These are phyloP conservation scores for Ramularia endophylla DNA, from an alignment of 2,329 filamentous ascomycete genomes.

Conservation along the genomic window DNA sequence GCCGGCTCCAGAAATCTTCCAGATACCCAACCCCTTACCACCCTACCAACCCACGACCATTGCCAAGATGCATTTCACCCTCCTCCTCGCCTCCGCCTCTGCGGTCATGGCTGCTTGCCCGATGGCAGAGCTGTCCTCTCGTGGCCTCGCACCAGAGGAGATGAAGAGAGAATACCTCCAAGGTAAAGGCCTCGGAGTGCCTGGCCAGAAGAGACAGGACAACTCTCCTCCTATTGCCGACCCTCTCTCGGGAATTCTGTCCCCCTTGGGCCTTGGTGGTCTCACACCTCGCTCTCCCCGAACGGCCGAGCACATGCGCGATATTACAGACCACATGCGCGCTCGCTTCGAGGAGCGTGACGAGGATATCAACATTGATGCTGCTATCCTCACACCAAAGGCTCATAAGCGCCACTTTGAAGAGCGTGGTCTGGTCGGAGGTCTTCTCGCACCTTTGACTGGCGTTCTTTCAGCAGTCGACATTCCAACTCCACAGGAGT, in stretches of 20 bases:
- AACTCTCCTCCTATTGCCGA: slow-evolving; percentile 12
- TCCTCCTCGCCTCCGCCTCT: too few relatives aligned
- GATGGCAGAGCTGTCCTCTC: too few relatives aligned
- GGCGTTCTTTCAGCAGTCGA: too few relatives aligned
- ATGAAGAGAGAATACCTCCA: too few relatives aligned
- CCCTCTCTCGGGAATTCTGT: slow-evolving; percentile 13
- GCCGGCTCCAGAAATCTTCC: too few relatives aligned
- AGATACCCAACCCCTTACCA: too few relatives aligned
- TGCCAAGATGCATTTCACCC: too few relatives aligned
- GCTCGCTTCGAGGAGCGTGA: slow-evolving; percentile 15
- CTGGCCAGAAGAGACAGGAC: slow-evolving; percentile 11
- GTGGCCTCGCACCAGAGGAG: too few relatives aligned
- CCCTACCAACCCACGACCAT: too few relatives aligned
- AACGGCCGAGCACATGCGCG: slow-evolving; percentile 6
- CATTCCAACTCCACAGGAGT: slow-evolving; percentile 21
- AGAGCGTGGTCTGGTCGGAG: slow-evolving; percentile 13
- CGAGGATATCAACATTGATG: slow-evolving; percentile 15
- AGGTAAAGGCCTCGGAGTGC: too few relatives aligned
- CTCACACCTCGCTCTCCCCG: slow-evolving; percentile 10
- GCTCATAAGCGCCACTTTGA: slow-evolving; percentile 16
- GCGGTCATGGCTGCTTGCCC: too few relatives aligned
- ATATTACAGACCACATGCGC: slow-evolving; percentile 12
- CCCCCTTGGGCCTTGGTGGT: slow-evolving; percentile 12
- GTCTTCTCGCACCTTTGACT: slow-evolving; percentile 19
- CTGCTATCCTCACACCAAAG: slow-evolving; percentile 15